Base-by-base conservation (phyloP, 164 flowering plant species). In the Cinnamomum chago region DNA sequence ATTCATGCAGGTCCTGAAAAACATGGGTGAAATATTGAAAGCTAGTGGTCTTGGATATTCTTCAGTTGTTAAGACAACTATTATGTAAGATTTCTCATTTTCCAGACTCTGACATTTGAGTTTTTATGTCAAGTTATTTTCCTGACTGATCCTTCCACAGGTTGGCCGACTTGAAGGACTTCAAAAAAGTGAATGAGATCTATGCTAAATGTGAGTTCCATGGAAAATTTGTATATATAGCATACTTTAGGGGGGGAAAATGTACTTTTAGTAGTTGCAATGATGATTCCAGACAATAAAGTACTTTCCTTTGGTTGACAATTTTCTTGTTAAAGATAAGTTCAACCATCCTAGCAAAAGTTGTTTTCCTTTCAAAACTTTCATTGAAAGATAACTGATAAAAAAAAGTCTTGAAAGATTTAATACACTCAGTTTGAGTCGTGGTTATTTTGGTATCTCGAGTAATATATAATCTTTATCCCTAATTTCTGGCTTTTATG, bases 151-250 rank as follows among this genome's bases (percentile, higher is more conserved):
- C 17, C 35, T 47, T 70, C 35, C 60, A 27, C 89, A 96, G 99
- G 98, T 85, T 96, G 85, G 97, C 98, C 69, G 99, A 96, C 84
- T 78, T 96, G 90, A 88, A 89, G 60, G 99, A 95, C 85, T 95
- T 95, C 89, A 90, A 94, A 87, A 90, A 81, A 88, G 99, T 96
- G 58, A 96, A 96, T 74, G 99, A 90, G 82, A 85, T 96, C 15
- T 96, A 96, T 84, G 98, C 90, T 20, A 94, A 88, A 85, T 94
- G 99, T 95, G 76, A 92, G 99, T 90, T 52, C 27, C 30, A 22
- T 28, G 55, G 51, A 52, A 67, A 67, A 67, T 13, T 30, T 13
- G 10, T 64, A 9, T 15, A 9, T 64, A 4, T 13, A 14, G 15
- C 25, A 11, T 25, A 15, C 30, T 18, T 30, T 24, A 24, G 25